phyloP scores from a whole-genome alignment of 345 rosid genomes.

The Eucalyptus erythrocorys region DNA sequence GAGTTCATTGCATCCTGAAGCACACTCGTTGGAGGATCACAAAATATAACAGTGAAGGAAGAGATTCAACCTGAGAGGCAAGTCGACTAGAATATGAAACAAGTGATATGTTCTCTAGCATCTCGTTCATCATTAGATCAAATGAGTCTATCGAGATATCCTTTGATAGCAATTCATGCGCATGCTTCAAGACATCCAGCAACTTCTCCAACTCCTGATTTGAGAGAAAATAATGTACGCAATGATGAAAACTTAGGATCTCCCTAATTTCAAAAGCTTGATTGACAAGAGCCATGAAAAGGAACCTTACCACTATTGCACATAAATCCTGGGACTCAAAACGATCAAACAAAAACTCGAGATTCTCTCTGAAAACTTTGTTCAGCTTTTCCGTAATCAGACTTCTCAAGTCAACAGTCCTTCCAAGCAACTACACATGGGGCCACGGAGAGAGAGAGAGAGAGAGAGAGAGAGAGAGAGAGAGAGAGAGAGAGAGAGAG shows the following conservation, averaged over 20 bases:
- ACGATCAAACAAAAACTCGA: constrained; percentile 91
- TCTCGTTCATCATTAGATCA: constrained; percentile 80
- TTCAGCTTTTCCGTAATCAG: constrained; percentile 85
- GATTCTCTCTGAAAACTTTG: constrained; percentile 88
- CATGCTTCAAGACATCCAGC: constrained; percentile 59
- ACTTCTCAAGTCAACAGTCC: constrained; percentile 86
- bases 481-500: background rate
- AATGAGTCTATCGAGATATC: constrained; percentile 79
- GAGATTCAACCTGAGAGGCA: constrained; percentile 77
- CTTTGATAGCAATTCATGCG: constrained; percentile 72
- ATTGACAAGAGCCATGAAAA: background rate
- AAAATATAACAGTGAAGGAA: background rate
- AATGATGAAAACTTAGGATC: background rate
- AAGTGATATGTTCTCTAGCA: constrained; percentile 93
- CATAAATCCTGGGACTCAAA: constrained; percentile 96
- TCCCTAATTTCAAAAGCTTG: background rate
- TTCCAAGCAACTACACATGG: constrained; percentile 72
- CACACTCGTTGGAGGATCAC: background rate
- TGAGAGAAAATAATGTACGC: background rate
- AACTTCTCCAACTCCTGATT: constrained; percentile 90
- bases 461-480: too few species aligned
- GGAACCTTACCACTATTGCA: constrained; percentile 64
- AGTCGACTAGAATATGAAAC: constrained; percentile 95
- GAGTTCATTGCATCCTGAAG: background rate
- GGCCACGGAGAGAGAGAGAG: background rate